Conservation (phyloP, 2,329 filamentous ascomycete genomes). For the Cytospora piceae region DNA sequence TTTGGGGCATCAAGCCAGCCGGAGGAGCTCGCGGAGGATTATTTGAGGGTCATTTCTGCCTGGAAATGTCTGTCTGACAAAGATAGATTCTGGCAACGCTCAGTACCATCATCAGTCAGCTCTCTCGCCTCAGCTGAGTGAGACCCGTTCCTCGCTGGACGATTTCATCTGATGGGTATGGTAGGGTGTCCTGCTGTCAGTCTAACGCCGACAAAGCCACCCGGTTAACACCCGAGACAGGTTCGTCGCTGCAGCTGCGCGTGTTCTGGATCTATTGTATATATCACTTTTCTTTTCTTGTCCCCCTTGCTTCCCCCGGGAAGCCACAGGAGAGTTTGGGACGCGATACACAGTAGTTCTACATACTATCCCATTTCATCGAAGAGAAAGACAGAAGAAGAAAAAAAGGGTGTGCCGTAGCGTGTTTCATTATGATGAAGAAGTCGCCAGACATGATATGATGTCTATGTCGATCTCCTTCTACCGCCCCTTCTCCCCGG, state of each 20-base stretch:
- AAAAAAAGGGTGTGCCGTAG: background rate
- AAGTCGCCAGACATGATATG: background rate
- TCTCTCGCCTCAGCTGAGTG: too few species aligned
- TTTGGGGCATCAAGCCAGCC: too few species aligned
- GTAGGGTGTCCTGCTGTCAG: background rate
- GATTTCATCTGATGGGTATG: too few species aligned
- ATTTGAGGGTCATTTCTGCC: too few species aligned
- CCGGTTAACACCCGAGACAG: slow-evolving; percentile 18
- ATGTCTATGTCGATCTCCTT: background rate
- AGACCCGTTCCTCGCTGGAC: too few species aligned
- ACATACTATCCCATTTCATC: background rate
- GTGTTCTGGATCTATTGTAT: background rate
- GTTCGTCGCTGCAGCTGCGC: background rate
- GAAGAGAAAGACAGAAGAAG: background rate
- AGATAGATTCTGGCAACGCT: too few species aligned
- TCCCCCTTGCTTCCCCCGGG: background rate
- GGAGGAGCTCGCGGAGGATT: too few species aligned
- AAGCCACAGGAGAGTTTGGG: too few species aligned
- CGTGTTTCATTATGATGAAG: background rate
- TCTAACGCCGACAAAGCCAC: slow-evolving; percentile 10
- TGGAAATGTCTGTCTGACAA: too few species aligned
- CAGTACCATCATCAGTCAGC: too few species aligned
- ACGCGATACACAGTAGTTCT: too few species aligned
- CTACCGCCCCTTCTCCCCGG: background rate
- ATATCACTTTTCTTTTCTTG: background rate